Evolutionary conservation across 345 rosid species (phyloP), one percentile per base, ranked within the genome.

Genomic region (Populus euphratica): DNA sequence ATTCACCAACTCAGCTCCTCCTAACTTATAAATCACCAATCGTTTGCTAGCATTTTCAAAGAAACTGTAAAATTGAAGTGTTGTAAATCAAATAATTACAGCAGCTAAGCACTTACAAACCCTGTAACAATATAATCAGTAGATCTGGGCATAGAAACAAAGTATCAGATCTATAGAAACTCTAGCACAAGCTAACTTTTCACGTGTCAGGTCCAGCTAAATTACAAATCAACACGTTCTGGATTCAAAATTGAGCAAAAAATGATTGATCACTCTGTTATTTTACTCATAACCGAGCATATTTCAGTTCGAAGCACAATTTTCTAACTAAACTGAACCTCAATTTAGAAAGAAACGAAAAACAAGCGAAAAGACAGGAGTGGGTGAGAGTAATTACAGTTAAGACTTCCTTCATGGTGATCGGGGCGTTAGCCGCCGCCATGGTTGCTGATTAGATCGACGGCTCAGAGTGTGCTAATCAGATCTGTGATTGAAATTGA

Each of bases 371-470:
- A 10, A 47, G 41, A 56, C 35, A 5, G 52, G 50, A 39, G 41
- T 7, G 2, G 5, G 50, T 4, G 27, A 36, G 29, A 33, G 25
- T 47, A 52, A 52, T 84, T 79, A 93, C 97, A 61, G 93, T 94
- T 38, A 93, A 80, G 81, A 91, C 92, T 86, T 94, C 98, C 85
- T 91, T 91, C 98, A 94, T 90, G 80, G 94, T 73, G 90, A 94
- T 91, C 78, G 94, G 98, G 69, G 98, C 97, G 87, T 83, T 93
- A 38, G 98, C 93, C 43, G 94, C 93, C 82, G 96, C 93, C 98
- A 93, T 93, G 92, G 73, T 83, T 81, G 82, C 41, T 5, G 23
- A 77, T 77, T 79, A 78, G 89, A 88, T 88, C 88, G 83, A 70
- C 82, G 72, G 83, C 69, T 27, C 79, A 65, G 54, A 76, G 77